Evolutionary conservation across 768 basidiomycete genomes (phyloP), one percentile per base, ranked within the genome.

Genomic region (Mycena olivaceomarginata): DNA sequence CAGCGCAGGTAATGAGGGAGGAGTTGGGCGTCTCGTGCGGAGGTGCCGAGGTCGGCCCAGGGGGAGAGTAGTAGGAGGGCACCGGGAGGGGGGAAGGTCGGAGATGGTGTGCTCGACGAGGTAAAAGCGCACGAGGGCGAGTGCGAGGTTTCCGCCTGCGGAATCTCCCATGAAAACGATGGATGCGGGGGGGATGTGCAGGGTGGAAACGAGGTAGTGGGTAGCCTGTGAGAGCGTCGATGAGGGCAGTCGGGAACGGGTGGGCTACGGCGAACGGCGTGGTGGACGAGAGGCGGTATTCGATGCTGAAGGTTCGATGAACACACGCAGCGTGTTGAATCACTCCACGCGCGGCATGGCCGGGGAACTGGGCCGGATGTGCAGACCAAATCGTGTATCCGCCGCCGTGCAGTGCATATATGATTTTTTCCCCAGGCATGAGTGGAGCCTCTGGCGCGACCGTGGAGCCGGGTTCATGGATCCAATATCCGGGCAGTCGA

Each of bases 121-220:
- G 78, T 93, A 93, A n/a, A n/a, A n/a, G 5, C 92, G 92, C 12
- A 87, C 89, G 57, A 95, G 87, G 0, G 92, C 92, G 43, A 92
- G 87, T 0, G 92, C 91, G 39, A 96, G 90, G 82, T 96, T 94
- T 5, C 89, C 96, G 5, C 96, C 95, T 0, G 95, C 94, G 2
- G 94, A 96, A 81, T 97, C 95, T 4, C 95, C 96, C n/a, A 87
- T 87, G 31, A 96, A 64, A 69, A 95, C 87, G 81, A 97, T 93
- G 79, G 94, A 85, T 16, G 85, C 82, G 0, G 94, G 90, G 1
- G 86, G 77, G 82, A 94, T 92, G 0, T 91, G 90, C 25, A 93
- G 85, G 12, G 81, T 84, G 65, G 89, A 85, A 46, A 94, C 88
- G 22, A 96, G 92, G 83, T 96, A 93, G 59, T 89, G 85, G n/a